Percentiles rank a stretch among this genome's conserved stretches.
phyloP scores from a whole-genome alignment of 257 asterid species.

The Capsicum rhomboideum region DNA sequence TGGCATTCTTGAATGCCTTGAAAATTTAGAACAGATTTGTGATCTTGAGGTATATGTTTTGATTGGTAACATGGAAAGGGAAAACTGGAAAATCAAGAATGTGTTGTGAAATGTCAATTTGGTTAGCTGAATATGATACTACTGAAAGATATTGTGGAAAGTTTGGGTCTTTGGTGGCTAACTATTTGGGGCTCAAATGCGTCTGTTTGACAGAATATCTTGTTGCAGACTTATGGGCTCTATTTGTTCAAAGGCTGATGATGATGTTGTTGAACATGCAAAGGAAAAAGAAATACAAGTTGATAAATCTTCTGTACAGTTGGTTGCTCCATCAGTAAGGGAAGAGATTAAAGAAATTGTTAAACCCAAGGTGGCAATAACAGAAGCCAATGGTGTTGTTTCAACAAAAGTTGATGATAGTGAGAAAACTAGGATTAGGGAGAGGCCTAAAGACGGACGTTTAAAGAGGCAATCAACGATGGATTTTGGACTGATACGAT shows the following conservation, averaged over 20 bases:
- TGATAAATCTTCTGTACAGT: constrained; percentile 3
- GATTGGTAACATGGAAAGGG: neutral
- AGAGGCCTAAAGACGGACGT: constrained; percentile 53
- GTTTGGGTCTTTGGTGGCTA: neutral
- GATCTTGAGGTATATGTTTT: neutral
- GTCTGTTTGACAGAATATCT: neutral
- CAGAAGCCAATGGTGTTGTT: neutral
- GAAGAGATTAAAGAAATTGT: constrained; percentile 8
- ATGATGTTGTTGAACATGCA: constrained; percentile 4
- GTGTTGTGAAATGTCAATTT: neutral
- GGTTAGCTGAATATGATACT: constrained; percentile 1
- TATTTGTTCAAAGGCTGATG: constrained; percentile 23
- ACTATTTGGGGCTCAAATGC: neutral
- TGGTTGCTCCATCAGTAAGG: constrained; percentile 11
- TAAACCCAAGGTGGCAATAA: neutral
- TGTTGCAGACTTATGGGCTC: constrained; percentile 21
- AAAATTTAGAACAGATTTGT: neutral
- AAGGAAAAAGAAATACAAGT: constrained; percentile 8
- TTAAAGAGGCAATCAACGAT: constrained; percentile 39
- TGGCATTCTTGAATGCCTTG: neutral
- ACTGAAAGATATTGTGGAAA: neutral
- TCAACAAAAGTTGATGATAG: constrained; percentile 13
- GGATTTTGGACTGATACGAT: constrained; percentile 35
- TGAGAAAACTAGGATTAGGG: constrained; percentile 38
- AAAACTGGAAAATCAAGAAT: neutral